These are phyloP conservation scores for Striga asiatica DNA, from an alignment of 257 asterid species.

Conservation along the genomic window DNA sequence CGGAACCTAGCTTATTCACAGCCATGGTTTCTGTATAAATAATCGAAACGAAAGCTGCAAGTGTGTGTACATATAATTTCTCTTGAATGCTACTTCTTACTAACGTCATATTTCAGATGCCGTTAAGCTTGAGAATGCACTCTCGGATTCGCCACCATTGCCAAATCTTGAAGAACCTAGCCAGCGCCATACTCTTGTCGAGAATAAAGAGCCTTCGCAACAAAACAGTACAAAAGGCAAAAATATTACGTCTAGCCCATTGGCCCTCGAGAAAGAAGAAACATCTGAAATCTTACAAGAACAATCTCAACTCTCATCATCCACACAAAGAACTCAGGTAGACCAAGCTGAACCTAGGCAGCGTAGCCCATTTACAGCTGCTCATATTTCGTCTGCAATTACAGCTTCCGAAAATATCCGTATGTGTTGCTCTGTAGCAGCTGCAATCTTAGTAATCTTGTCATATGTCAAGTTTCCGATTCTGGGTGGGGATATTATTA, in stretches of 20 bases:
- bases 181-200: slow-evolving; percentile 2
- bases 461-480: slow-evolving; percentile 47
- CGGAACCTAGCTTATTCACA: slow-evolving; percentile 1
- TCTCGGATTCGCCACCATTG: slow-evolving; percentile 15
- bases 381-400: slow-evolving; percentile 43
- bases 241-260: slow-evolving; percentile 18
- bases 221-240: slow-evolving; percentile 18
- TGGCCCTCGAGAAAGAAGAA: slow-evolving; percentile 24
- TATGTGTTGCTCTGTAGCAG: slow-evolving; percentile 35
- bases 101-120: slow-evolving; percentile 25
- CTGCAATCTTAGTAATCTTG: slow-evolving; percentile 50
- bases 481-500: slow-evolving; percentile 24
- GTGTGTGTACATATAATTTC: neutral
- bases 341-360: slow-evolving; percentile 18
- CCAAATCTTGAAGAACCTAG: slow-evolving; percentile 28
- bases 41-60: neutral
- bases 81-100: slow-evolving; percentile 12
- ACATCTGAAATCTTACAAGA: slow-evolving; percentile 25
- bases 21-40: neutral
- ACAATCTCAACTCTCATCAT: slow-evolving; percentile 24
- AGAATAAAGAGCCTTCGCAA: slow-evolving; percentile 19
- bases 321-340: slow-evolving; percentile 10
- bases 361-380: slow-evolving; percentile 22
- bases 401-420: slow-evolving; percentile 57
- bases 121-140: slow-evolving; percentile 26